phyloP scores from a whole-genome alignment of 176 grass and related monocot genomes.

The Oryza longistaminata region DNA sequence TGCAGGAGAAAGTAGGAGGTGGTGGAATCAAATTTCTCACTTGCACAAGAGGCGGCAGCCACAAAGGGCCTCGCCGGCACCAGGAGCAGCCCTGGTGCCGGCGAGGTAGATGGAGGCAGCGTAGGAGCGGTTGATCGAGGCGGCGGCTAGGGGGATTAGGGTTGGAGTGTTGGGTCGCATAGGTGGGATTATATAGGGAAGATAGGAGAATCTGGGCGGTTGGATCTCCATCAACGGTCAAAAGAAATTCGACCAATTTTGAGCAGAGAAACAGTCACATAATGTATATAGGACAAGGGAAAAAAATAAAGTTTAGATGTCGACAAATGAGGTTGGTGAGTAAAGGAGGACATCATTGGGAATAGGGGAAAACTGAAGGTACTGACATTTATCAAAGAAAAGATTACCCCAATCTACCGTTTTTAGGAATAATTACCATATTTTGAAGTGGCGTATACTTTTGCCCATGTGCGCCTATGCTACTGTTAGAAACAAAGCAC shows the following conservation, averaged over 20 bases:
- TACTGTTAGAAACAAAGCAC: not conserved
- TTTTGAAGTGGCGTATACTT: not conserved
- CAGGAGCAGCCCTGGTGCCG: not conserved
- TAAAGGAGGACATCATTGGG: not conserved
- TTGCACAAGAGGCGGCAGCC: not conserved
- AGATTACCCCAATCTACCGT: not conserved
- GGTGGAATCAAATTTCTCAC: not conserved
- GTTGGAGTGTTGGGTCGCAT: not conserved
- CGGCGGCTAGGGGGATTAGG: not conserved
- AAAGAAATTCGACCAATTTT: not conserved
- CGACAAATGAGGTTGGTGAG: not conserved
- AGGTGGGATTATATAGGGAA: not conserved
- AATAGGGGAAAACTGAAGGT: not conserved
- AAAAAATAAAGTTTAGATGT: not conserved
- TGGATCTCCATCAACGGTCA: not conserved
- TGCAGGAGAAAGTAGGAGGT: not conserved
- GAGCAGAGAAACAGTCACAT: not conserved
- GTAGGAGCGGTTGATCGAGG: not conserved
- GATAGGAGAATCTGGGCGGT: not conserved
- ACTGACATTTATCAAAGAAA: not conserved
- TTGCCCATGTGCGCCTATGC: not conserved
- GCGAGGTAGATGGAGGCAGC: not conserved
- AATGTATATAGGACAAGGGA: not conserved
- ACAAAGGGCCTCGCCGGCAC: not conserved
- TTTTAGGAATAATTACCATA: not conserved